Evolutionary conservation across 352 stramenopile species (phyloP).

Genomic region (Globisporangium emineosum): DNA sequence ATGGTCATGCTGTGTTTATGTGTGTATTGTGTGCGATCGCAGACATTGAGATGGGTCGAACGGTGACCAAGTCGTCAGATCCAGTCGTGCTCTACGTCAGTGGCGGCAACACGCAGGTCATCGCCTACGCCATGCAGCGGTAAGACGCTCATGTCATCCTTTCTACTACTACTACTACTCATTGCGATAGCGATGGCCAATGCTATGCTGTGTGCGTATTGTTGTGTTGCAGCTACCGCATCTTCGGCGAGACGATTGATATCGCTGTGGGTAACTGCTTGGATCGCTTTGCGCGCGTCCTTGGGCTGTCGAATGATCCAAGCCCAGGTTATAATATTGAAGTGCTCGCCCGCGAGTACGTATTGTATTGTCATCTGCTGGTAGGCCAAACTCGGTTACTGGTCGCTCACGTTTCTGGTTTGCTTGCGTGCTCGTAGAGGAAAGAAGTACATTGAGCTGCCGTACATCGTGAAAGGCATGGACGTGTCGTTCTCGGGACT

Average conservation of each 20-base stretch:
- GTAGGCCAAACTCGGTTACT: neutral
- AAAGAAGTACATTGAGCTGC: conserved; percentile 94
- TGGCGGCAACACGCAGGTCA: conserved; percentile 98
- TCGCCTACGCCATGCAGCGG: conserved; percentile 86
- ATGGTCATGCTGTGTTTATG: neutral
- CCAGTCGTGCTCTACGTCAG: conserved; percentile 99
- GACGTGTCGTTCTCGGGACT: conserved; percentile 99
- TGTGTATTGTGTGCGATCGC: conserved; percentile 1
- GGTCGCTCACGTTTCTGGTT: neutral
- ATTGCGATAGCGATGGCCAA: conserved; percentile 18
- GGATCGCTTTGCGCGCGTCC: conserved; percentile 95
- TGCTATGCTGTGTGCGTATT: neutral
- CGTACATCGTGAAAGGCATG: conserved; percentile 99
- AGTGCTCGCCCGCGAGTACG: conserved; percentile 93
- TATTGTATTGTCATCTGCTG: neutral
- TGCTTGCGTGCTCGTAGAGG: conserved; percentile 32
- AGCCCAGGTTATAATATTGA: conserved; percentile 99
- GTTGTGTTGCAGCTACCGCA: conserved; percentile 87
- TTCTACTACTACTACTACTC: too few relatives aligned
- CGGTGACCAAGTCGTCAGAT: conserved; percentile 93
- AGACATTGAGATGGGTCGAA: conserved; percentile 99
- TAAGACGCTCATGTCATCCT: conserved; percentile 15
- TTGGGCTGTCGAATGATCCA: conserved; percentile 98
- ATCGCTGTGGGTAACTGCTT: conserved; percentile 99
- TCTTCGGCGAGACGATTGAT: conserved; percentile 99